A percentile compares a stretch with the other conserved stretches of the same genome.
Evolutionary conservation across 169 alveolate species (phyloP).

Genomic region (Cryptosporidium meleagridis): DNA sequence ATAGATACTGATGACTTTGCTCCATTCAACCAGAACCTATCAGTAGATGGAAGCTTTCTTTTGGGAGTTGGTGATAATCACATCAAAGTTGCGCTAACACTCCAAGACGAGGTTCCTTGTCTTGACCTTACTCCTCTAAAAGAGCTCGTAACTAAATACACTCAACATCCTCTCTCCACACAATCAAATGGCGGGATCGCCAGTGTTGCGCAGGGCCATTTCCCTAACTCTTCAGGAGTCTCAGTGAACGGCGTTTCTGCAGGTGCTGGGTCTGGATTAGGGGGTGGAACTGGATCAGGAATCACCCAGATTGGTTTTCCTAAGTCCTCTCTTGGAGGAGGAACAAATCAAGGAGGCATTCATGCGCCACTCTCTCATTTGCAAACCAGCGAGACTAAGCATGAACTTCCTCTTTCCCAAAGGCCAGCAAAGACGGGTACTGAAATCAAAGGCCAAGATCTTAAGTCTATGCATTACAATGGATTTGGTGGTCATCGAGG

Average conservation of each 20-base stretch:
- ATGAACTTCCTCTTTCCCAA: not conserved
- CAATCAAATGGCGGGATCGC: not conserved
- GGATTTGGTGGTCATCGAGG: not conserved
- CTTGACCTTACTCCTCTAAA: slow-evolving; percentile 23
- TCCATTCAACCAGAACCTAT: slow-evolving; percentile 75
- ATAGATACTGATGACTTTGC: slow-evolving; percentile 79
- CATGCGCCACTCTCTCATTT: not conserved
- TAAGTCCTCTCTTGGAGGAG: not conserved
- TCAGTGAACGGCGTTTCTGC: not conserved
- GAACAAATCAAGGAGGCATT: not conserved
- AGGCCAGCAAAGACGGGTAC: not conserved
- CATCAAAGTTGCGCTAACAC: slow-evolving; percentile 76
- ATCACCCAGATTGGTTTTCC: not conserved
- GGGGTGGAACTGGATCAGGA: not conserved
- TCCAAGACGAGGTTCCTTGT: slow-evolving; percentile 62
- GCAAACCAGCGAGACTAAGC: not conserved
- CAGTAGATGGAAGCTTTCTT: slow-evolving; percentile 74
- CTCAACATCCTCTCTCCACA: slow-evolving; percentile 35
- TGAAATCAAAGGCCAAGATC: not conserved
- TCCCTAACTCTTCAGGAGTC: slow-evolving; percentile 17
- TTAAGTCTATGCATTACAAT: not conserved
- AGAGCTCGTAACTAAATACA: slow-evolving; percentile 44
- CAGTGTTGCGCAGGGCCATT: not conserved
- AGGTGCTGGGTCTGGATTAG: not conserved
- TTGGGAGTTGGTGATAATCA: slow-evolving; percentile 79